Evolutionary conservation across 2,329 filamentous ascomycete genomes (phyloP), one percentile per base, ranked within the genome.

Genomic region (Colletotrichum lentis): DNA sequence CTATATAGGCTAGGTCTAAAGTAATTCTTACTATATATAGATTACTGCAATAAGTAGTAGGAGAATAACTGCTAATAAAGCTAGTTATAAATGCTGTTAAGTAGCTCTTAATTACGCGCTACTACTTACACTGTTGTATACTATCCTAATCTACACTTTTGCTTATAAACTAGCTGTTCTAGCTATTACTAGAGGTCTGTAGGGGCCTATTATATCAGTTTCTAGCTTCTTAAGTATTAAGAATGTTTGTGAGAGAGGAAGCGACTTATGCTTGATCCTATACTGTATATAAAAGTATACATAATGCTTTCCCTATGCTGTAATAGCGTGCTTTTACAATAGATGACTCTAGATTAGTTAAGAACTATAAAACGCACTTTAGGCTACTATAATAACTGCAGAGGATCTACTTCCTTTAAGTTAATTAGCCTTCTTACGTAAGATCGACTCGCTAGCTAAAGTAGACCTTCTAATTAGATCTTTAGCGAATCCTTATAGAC

Each of bases 181-280:
- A 53, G 50, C 27, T 5, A 53, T 18, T 53, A 53, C 27, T 1
- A 53, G 11, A 53, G 50, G 50, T 39, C 11, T 53, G 7, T 16
- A n/a, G 50, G 11, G 27, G 14, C 18, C 50, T 27, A 39, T 53
- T 27, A 53, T 27, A 53, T 22, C 50, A 22, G n/a, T 2, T 53
- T 53, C 35, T 16, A n/a, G 50, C 50, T 53, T 53, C 50, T 39
- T 27, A 53, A 53, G 35, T 5, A 53, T 53, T 53, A 27, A n/a
- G 3, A 1, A 39, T 53, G 50, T 53, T 53, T 53, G 50, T 16
- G 16, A 39, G 16, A 53, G 50, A 35, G 50, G 27, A 53, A 53
- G 50, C 16, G 50, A 53, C 50, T 31, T 53, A 1, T 53, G 50
- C 27, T 31, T 27, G 35, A 3, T 53, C 22, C 56, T 49, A 24